Base-by-base conservation (phyloP, 1,139 yeast genomes). In the Suhomyces ambrosiae region DNA sequence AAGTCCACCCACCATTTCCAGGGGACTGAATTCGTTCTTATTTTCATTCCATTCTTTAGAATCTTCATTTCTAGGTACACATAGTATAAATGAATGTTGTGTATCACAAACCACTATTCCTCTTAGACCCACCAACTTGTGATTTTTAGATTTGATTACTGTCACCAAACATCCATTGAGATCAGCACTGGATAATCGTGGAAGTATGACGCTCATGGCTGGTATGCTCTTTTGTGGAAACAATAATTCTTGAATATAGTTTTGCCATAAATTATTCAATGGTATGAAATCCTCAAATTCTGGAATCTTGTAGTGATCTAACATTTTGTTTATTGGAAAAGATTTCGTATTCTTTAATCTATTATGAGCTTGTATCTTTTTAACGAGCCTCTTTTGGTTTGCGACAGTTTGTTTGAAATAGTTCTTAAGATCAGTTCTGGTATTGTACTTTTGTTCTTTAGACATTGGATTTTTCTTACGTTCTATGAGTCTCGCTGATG, bases 91-190 rank as follows among this genome's bases (percentile, higher is more conserved):
- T 38, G 79, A 76, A 49, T 83, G 79, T 55, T 86, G 90, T 6
- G 92, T 79, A 55, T 92, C 98, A 84, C 95, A 86, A 1, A 88
- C 66, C 2, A 90, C 88, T 5, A 90, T 85, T 0, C 98, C 98
- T 27, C 71, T 50, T 12, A 75, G 51, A 0, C 96, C 96, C 5
- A 82, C 73, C 38, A 79, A 54, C 33, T 79, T 74, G 2, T 72
- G 66, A 50, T 86, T 86, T 13, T 67, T 62, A 9, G 89, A 73
- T 31, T 79, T 74, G 1, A 71, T 53, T 0, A 90, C 92, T 11
- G 72, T 69, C 15, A 90, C 44, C 28, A 65, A 57, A 13, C 95
- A 80, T 3, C 98, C 97, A 49, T 85, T 86, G 59, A 76, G 86
- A 53, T 92, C 98, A 1, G 96, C 92, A 45, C 83, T 74, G 0